These are phyloP conservation scores for Oemleria cerasiformis DNA, from an alignment of 306 rosid species.

Conservation along the genomic window DNA sequence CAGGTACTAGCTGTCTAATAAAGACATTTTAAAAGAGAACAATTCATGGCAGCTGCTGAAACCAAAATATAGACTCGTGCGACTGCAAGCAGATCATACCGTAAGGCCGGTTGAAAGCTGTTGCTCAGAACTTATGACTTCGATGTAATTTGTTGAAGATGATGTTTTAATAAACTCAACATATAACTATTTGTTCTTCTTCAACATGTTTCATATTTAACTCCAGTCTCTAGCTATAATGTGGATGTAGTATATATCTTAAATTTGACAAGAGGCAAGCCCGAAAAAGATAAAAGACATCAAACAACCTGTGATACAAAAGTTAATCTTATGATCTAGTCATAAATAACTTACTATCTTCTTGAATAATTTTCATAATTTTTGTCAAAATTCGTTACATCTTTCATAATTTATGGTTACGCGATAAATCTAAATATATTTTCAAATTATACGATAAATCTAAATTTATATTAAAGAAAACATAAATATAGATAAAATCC, in stretches of 20 bases:
- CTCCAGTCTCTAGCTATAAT: no score
- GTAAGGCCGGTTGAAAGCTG: not conserved
- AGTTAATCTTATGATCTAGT: slow-evolving; percentile 11
- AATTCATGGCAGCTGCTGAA: not conserved
- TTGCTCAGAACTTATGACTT: not conserved
- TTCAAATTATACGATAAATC: no score
- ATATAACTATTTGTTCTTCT: no score
- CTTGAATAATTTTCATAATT: not conserved
- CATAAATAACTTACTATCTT: no score
- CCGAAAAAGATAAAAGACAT: no score
- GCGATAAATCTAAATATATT: no score
- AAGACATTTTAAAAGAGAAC: not conserved
- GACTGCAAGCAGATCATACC: not conserved
- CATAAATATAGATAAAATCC: not conserved
- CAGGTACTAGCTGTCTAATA: not conserved
- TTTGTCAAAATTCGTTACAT: not conserved
- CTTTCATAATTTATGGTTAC: no score
- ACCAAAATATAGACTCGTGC: not conserved
- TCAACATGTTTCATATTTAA: no score
- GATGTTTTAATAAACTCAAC: not conserved
- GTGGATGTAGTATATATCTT: no score
- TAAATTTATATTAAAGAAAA: no score
- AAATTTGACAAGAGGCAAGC: no score
- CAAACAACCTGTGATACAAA: not conserved
- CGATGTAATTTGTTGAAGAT: no score